A percentile compares a stretch with the other conserved stretches of the same genome.
Evolutionary conservation across 768 basidiomycete genomes (phyloP).

Genomic region (Lactarius tabidus): DNA sequence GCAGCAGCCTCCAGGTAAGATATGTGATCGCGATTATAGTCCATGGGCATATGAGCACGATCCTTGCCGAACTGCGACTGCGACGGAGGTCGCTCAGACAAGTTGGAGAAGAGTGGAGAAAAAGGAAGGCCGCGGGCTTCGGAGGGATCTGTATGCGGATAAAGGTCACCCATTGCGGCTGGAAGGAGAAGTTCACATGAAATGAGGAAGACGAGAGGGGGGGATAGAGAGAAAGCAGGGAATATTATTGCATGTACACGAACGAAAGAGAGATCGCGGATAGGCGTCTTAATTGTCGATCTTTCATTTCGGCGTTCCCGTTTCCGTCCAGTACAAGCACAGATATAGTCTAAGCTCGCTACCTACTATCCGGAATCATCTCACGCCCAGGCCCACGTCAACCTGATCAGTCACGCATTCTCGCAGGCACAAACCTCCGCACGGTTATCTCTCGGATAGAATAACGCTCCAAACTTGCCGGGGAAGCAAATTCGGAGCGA

Average conservation of each 20-base stretch:
- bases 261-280: neutral
- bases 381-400: slow-evolving; percentile 10
- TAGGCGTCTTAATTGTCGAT: neutral
- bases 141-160: neutral
- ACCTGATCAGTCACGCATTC: slow-evolving; percentile 77
- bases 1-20: slow-evolving; percentile 8
- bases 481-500: slow-evolving; percentile 52
- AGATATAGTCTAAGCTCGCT: neutral
- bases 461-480: slow-evolving; percentile 72
- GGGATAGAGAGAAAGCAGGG: neutral
- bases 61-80: neutral
- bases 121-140: neutral
- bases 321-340: neutral
- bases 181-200: neutral
- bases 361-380: neutral
- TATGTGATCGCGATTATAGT: neutral
- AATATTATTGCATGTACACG: neutral
- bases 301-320: neutral
- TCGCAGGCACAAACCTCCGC: slow-evolving; percentile 82
- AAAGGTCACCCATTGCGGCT: slow-evolving; percentile 4
- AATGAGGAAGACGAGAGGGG: neutral
- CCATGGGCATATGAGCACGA: neutral
- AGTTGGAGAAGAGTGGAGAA: neutral
- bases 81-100: neutral
- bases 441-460: slow-evolving; percentile 81